Conservation (phyloP, 1,284 basidiomycete genomes). For the Apiotrichum mycotoxinovorans region DNA sequence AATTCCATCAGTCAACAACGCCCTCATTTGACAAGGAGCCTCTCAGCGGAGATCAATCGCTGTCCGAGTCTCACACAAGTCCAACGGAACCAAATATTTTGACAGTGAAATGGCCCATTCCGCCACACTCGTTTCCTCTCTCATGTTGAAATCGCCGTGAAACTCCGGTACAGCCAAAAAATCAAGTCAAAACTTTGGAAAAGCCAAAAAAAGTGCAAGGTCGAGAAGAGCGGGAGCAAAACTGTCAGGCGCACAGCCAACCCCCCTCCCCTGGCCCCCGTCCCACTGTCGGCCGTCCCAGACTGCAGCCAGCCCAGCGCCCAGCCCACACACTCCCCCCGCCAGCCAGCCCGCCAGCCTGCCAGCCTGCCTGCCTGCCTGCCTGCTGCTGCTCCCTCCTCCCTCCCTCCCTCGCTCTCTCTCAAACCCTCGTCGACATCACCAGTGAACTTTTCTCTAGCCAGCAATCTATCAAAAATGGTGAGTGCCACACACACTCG, state of each 20-base stretch:
- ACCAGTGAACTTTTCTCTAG: background rate
- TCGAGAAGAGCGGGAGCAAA: background rate
- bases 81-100: background rate
- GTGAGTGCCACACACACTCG: background rate
- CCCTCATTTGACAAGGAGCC: too few relatives aligned
- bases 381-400: background rate
- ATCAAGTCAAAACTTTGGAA: background rate
- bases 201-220: background rate
- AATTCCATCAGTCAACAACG: too few relatives aligned
- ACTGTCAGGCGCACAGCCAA: background rate
- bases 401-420: background rate
- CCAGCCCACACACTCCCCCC: too few relatives aligned
- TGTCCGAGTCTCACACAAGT: too few relatives aligned
- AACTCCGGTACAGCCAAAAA: background rate
- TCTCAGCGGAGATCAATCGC: too few relatives aligned
- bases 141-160: background rate
- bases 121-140: background rate
- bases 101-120: too few relatives aligned
- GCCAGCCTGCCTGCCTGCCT: background rate
- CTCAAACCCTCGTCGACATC: background rate
- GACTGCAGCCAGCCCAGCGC: background rate
- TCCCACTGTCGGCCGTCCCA: too few relatives aligned
- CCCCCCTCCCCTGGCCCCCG: too few relatives aligned
- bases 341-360: background rate
- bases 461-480: conserved; percentile 7